These are phyloP conservation scores for Oidiodendron maius DNA, from an alignment of 495 filamentous ascomycete species.

Conservation along the genomic window DNA sequence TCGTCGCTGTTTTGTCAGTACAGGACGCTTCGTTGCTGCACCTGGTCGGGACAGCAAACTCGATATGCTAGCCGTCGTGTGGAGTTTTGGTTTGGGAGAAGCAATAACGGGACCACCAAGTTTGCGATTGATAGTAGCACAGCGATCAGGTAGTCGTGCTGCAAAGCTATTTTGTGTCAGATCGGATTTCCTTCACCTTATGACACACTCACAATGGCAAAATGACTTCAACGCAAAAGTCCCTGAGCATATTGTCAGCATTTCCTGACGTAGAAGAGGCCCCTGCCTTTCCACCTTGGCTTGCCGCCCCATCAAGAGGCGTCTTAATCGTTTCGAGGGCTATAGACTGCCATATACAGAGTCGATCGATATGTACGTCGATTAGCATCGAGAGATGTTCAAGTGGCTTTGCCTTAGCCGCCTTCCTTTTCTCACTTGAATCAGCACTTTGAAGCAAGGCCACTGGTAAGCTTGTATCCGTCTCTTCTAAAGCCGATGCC, in stretches of 20 bases:
- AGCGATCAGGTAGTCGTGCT: conserved; percentile 74
- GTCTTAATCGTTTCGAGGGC: conserved; percentile 34
- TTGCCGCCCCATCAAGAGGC: not conserved
- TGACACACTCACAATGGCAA: conserved; percentile 68
- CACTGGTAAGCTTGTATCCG: conserved; percentile 32
- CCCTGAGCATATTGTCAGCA: conserved; percentile 31
- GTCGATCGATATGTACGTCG: conserved; percentile 79
- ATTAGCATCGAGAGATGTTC: conserved; percentile 51
- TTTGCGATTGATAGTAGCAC: conserved; percentile 75
- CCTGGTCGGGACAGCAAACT: conserved; percentile 40
- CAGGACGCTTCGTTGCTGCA: conserved; percentile 46
- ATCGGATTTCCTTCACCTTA: conserved; percentile 13
- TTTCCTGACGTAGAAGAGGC: conserved; percentile 2
- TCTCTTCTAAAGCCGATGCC: conserved; percentile 25
- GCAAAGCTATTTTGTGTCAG: conserved; percentile 55
- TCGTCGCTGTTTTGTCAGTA: conserved; percentile 44
- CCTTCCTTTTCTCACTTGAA: conserved; percentile 21
- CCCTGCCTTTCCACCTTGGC: not conserved
- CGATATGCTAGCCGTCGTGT: conserved; percentile 30
- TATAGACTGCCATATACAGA: conserved; percentile 96
- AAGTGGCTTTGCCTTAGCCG: conserved; percentile 29
- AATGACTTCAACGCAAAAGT: conserved; percentile 92
- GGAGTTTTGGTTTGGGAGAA: conserved; percentile 47
- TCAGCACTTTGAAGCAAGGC: conserved; percentile 21
- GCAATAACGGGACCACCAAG: conserved; percentile 69